Evolutionary conservation across 1,284 basidiomycete genomes (phyloP).

Genomic region (Sutorius eximius): DNA sequence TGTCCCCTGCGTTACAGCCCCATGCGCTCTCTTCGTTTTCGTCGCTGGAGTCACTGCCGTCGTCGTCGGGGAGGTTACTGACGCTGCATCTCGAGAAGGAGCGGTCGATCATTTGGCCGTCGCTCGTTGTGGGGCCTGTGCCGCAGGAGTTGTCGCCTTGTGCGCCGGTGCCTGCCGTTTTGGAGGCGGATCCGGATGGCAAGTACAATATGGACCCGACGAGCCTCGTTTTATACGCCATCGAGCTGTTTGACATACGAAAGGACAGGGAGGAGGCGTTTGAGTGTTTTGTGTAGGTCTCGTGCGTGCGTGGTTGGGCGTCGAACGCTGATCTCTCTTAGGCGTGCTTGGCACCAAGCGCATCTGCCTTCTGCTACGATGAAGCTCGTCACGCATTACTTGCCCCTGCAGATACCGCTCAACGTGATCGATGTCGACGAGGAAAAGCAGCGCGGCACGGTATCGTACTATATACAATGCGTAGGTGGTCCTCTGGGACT

Average conservation of each 20-base stretch:
- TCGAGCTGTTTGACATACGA: slow-evolving; percentile 70
- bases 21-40: slow-evolving; percentile 66
- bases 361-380: slow-evolving; percentile 72
- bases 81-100: slow-evolving; percentile 77
- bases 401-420: slow-evolving; percentile 52
- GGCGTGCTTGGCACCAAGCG: slow-evolving; percentile 77
- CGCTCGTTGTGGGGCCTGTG: slow-evolving; percentile 71
- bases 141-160: slow-evolving; percentile 56
- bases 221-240: slow-evolving; percentile 64
- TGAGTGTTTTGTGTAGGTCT: slow-evolving; percentile 70
- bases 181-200: slow-evolving; percentile 51
- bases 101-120: slow-evolving; percentile 77
- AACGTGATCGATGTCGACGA: slow-evolving; percentile 36
- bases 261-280: slow-evolving; percentile 73
- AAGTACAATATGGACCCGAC: slow-evolving; percentile 82
- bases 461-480: slow-evolving; percentile 59
- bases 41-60: slow-evolving; percentile 68
- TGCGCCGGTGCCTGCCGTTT: slow-evolving; percentile 50
- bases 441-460: slow-evolving; percentile 48
- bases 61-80: slow-evolving; percentile 60
- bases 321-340: slow-evolving; percentile 29
- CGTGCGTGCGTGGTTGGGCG: neutral
- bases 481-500: slow-evolving; percentile 63
- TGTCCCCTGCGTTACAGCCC: slow-evolving; percentile 54
- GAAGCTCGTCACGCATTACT: slow-evolving; percentile 67